Evolutionary conservation across 768 basidiomycete species (phyloP).

Genomic region (Suillus paluster): DNA sequence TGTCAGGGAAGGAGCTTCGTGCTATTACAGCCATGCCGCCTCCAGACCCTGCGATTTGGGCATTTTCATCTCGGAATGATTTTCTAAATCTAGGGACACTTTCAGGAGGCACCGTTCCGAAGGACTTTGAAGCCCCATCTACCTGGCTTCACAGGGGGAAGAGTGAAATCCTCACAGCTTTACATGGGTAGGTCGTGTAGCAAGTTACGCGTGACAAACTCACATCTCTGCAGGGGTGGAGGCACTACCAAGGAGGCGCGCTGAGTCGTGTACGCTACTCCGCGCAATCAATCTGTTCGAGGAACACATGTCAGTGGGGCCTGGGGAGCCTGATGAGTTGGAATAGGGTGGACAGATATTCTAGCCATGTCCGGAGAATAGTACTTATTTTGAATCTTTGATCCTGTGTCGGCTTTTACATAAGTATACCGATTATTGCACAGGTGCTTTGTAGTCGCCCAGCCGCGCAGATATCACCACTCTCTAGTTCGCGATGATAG

Average conservation of each 20-base stretch:
- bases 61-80: slow-evolving; percentile 56
- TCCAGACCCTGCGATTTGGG: slow-evolving; percentile 62
- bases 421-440: not conserved
- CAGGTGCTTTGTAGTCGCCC: too few species aligned
- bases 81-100: not conserved
- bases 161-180: not conserved
- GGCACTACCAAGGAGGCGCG: not conserved
- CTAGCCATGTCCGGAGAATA: too few species aligned
- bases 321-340: too few species aligned
- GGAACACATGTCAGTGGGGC: not conserved
- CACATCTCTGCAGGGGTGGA: not conserved
- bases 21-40: slow-evolving; percentile 63
- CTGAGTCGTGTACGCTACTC: not conserved
- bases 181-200: not conserved
- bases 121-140: not conserved
- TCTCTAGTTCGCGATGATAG: too few species aligned
- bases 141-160: not conserved
- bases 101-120: not conserved
- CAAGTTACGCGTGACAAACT: not conserved
- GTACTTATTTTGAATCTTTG: too few species aligned
- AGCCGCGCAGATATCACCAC: too few species aligned
- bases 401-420: not conserved
- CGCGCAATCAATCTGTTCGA: not conserved
- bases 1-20: slow-evolving; percentile 57
- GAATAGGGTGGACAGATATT: not conserved